Conservation (phyloP, 2,329 filamentous ascomycete genomes). For the Claviceps digitariae region DNA sequence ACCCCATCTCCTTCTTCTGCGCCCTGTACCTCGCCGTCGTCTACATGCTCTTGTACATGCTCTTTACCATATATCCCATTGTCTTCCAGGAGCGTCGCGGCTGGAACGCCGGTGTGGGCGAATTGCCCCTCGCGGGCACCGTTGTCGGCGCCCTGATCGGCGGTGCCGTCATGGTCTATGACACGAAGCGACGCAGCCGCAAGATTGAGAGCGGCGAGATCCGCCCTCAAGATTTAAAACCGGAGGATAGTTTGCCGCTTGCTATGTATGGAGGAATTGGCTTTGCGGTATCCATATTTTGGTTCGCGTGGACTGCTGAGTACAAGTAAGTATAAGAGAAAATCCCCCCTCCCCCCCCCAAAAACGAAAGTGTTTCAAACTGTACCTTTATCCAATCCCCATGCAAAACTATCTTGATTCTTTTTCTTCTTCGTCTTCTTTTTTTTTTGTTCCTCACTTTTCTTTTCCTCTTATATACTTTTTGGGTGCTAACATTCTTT, state of each 20-base stretch:
- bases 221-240: constrained; percentile 15
- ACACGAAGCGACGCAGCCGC: constrained; percentile 24
- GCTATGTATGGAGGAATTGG: constrained; percentile 39
- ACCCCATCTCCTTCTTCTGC: constrained; percentile 36
- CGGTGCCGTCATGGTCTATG: constrained; percentile 24
- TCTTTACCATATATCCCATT: constrained; percentile 44
- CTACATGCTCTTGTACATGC: constrained; percentile 41
- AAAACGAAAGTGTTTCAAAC: no score
- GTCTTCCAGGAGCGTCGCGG: constrained; percentile 38
- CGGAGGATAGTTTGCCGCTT: constrained; percentile 44
- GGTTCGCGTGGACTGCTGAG: constrained; percentile 45
- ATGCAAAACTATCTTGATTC: no score
- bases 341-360: no score
- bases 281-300: constrained; percentile 46
- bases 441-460: background rate
- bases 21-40: constrained; percentile 40
- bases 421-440: constrained; percentile 4
- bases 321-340: constrained; percentile 35
- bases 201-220: constrained; percentile 24
- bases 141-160: constrained; percentile 34
- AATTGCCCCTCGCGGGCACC: constrained; percentile 37
- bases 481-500: no score
- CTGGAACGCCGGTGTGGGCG: constrained; percentile 39
- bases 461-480: background rate
- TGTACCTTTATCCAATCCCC: no score